Evolutionary conservation across 164 flowering plant species (phyloP).

Genomic region (Macadamia integrifolia): DNA sequence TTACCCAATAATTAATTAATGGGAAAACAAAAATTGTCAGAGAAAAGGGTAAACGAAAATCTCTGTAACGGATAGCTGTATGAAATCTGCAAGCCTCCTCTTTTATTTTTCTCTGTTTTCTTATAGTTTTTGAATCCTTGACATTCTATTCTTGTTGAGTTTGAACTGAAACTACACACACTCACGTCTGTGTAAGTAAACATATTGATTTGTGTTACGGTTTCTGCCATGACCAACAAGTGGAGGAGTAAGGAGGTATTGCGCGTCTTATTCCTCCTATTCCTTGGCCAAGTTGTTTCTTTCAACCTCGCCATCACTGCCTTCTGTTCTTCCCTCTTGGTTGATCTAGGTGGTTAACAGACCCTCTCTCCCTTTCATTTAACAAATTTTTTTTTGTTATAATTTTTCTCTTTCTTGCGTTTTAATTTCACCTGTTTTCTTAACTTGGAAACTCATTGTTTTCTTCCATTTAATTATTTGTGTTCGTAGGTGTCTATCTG

Average conservation of each 20-base stretch:
- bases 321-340: slow-evolving; percentile 50
- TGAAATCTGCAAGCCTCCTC: too few relatives aligned
- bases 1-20: too few relatives aligned
- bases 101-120: too few relatives aligned
- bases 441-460: slow-evolving; percentile 1
- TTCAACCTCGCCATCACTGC: slow-evolving; percentile 33
- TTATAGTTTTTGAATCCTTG: too few relatives aligned
- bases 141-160: too few relatives aligned
- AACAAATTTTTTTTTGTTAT: neutral
- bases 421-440: neutral
- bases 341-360: slow-evolving; percentile 32
- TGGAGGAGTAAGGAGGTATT: slow-evolving; percentile 22
- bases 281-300: slow-evolving; percentile 58
- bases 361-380: neutral
- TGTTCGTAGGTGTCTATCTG: slow-evolving; percentile 53
- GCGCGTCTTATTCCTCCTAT: slow-evolving; percentile 18
- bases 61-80: too few relatives aligned
- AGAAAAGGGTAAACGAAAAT: too few relatives aligned
- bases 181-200: too few relatives aligned
- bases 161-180: too few relatives aligned
- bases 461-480: neutral
- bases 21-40: too few relatives aligned
- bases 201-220: neutral
- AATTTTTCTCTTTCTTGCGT: neutral
- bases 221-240: slow-evolving; percentile 11